phyloP scores from a whole-genome alignment of 2,329 filamentous ascomycete species.

The Scedosporium apiospermum region DNA sequence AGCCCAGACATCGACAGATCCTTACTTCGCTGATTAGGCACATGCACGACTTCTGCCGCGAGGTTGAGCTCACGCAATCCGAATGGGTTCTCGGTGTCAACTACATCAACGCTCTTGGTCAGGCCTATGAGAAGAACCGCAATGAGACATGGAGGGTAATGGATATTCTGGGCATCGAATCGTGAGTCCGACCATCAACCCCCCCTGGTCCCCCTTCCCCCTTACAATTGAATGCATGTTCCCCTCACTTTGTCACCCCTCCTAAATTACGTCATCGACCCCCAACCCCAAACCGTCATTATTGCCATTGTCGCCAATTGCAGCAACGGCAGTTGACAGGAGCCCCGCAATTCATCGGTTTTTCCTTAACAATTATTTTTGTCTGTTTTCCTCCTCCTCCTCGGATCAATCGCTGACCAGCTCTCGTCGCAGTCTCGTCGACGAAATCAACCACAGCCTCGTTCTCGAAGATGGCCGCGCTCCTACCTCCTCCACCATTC shows the following conservation, averaged over 20 bases:
- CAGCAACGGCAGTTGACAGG: not conserved
- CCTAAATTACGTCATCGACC: not conserved
- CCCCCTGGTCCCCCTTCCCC: not conserved
- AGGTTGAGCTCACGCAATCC: conserved; percentile 65
- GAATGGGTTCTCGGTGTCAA: conserved; percentile 70
- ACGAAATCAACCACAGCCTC: conserved; percentile 57
- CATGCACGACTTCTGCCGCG: conserved; percentile 69
- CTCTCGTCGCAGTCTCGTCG: conserved; percentile 39
- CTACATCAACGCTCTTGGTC: conserved; percentile 66
- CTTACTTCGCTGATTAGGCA: conserved; percentile 57
- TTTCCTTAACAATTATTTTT: not conserved
- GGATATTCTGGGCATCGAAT: conserved; percentile 66
- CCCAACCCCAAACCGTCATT: too few species aligned
- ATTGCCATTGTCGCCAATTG: too few species aligned
- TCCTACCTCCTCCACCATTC: conserved; percentile 66
- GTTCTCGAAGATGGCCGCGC: conserved; percentile 50
- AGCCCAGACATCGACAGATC: conserved; percentile 54
- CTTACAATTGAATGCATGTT: not conserved
- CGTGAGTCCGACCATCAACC: conserved; percentile 27
- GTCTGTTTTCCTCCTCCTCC: not conserved
- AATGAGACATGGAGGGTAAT: conserved; percentile 68
- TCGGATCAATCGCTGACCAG: not conserved
- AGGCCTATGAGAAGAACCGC: conserved; percentile 56
- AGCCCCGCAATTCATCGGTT: not conserved
- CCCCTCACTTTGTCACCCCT: conserved; percentile 8